A percentile compares a stretch with the other conserved stretches of the same genome.
These are phyloP conservation scores for Teunomyces atbi DNA, from an alignment of 805 yeast species.

Conservation along the genomic window DNA sequence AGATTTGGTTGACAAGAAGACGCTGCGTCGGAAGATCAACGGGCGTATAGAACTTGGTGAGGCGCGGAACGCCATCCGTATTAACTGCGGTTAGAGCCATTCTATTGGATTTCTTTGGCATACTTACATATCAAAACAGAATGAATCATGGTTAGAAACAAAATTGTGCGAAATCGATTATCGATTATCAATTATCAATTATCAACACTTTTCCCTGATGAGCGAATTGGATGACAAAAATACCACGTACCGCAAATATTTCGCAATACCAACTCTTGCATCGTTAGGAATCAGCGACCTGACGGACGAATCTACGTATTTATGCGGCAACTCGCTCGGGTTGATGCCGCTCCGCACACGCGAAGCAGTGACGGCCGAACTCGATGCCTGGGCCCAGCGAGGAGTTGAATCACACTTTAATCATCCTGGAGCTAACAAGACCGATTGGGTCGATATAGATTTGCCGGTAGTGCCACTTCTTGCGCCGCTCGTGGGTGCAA, in stretches of 20 bases:
- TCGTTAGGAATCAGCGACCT: conserved; percentile 50
- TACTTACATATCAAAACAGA: conserved; percentile 77
- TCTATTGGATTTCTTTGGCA: too few relatives aligned
- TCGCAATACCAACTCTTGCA: conserved; percentile 64
- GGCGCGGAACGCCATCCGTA: conserved; percentile 84
- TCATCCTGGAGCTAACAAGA: conserved; percentile 54
- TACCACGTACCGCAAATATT: conserved; percentile 43
- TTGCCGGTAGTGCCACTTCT: conserved; percentile 67
- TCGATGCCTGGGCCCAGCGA: conserved; percentile 76
- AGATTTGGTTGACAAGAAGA: conserved; percentile 75
- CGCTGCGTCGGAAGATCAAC: conserved; percentile 83
- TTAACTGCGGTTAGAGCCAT: conserved; percentile 51
- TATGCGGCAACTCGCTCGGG: conserved; percentile 95
- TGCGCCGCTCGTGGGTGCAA: conserved; percentile 76
- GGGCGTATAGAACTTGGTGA: conserved; percentile 89
- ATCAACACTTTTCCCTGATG: neutral
- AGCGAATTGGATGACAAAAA: conserved; percentile 16
- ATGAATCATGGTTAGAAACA: conserved; percentile 60
- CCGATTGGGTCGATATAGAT: conserved; percentile 84
- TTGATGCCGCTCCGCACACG: conserved; percentile 73
- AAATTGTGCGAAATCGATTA: neutral
- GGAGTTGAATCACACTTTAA: conserved; percentile 86
- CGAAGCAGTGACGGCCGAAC: conserved; percentile 57
- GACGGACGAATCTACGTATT: conserved; percentile 45
- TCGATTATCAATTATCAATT: neutral